These are phyloP conservation scores for Coemansia sp. DNA, from an alignment of 192 early-diverging fungal species.

Conservation along the genomic window DNA sequence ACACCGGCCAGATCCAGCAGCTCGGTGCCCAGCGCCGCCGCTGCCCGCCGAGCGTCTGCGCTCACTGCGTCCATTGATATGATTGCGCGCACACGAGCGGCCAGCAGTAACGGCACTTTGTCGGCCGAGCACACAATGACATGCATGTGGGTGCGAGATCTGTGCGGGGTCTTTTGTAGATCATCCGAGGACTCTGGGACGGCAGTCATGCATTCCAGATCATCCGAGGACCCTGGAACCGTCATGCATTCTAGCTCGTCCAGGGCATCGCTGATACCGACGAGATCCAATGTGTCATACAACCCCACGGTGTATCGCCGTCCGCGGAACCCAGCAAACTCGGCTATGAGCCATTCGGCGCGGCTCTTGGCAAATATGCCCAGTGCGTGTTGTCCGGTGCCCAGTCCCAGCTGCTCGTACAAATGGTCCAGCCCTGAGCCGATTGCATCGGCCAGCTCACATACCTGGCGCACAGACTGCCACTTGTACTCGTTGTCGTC, in stretches of 20 bases:
- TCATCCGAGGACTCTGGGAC: too few relatives aligned
- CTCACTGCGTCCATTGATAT: constrained; percentile 66
- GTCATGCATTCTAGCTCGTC: constrained; percentile 49
- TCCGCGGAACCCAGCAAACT: constrained; percentile 63
- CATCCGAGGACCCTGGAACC: too few relatives aligned
- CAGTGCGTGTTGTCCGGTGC: constrained; percentile 27
- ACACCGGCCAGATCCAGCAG: constrained; percentile 59
- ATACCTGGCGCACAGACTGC: constrained; percentile 65
- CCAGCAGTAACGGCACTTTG: constrained; percentile 58
- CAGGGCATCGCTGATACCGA: constrained; percentile 79
- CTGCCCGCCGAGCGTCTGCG: constrained; percentile 52
- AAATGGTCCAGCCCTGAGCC: constrained; percentile 67
- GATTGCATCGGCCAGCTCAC: constrained; percentile 60
- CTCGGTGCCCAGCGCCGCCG: constrained; percentile 55
- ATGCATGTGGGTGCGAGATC: neutral
- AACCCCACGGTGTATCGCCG: constrained; percentile 68
- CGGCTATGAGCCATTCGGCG: constrained; percentile 69
- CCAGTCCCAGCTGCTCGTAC: constrained; percentile 48
- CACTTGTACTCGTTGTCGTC: constrained; percentile 61
- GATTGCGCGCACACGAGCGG: constrained; percentile 63
- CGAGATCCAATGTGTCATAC: constrained; percentile 85
- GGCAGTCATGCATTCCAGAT: too few relatives aligned
- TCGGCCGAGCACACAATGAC: constrained; percentile 63
- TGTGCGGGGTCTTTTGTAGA: neutral
- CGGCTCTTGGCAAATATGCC: constrained; percentile 75